Base-by-base conservation (phyloP, 805 yeast genomes). In the Metschnikowia noctiluminum region DNA sequence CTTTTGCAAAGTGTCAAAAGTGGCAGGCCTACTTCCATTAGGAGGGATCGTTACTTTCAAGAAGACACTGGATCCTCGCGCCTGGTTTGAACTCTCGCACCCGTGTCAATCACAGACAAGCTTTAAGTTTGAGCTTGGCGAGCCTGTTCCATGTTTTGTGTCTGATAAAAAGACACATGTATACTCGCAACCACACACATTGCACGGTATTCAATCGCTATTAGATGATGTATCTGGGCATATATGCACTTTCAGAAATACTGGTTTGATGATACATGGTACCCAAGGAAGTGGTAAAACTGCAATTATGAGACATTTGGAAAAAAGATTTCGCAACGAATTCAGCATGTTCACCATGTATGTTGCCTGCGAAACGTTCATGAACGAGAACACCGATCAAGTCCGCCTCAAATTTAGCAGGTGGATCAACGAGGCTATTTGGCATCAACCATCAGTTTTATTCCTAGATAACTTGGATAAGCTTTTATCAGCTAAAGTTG, bases 231-330 rank as follows among this genome's bases (percentile, higher is more conserved):
- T 82, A 10, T 55, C 66, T 7, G 71, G 71, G 7, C 61, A 75
- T 0, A 57, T 83, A 3, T 59, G 70, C 7, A 64, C 75, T 37
- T 78, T 70, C 28, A 60, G 77, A 7, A 74, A 73, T 43, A 62
- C 75, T 7, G 88, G 92, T 1, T 69, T 82, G 0, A 66, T 89
- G 46, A 59, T 91, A 0, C 77, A 81, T 55, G 98, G 97, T 0
- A 67, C 82, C 21, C 71, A 87, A 1, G 97, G 97, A 0, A 78
- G 89, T 52, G 98, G 98, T 0, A 92, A 92, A 62, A 71, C 94
- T 0, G 65, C 81, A 1, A 52, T 85, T 2, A 59, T 82, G 13
- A 64, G 72, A 3, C 68, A 74, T 27, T 61, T 86, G 0, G 57
- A 73, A 0, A 49, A 66, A 1, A 56, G 58, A 9, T 59, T 87